Evolutionary conservation across 352 stramenopile species (phyloP).

Genomic region (Phytophthora tubulina): DNA sequence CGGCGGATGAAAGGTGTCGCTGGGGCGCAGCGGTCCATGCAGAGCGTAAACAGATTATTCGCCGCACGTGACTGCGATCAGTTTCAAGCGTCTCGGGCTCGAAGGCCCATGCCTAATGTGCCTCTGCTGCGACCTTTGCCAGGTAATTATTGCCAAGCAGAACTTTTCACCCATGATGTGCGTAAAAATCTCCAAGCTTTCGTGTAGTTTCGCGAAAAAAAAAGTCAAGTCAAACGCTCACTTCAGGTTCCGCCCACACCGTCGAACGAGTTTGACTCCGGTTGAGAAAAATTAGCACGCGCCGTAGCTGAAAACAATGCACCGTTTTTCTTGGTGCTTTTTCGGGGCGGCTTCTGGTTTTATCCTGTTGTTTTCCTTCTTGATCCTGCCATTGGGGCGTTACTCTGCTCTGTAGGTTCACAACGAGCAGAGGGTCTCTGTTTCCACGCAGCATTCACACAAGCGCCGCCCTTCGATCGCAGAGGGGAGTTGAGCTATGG

Average conservation of each 20-base stretch:
- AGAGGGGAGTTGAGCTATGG: conserved; percentile 44
- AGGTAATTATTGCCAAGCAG: neutral
- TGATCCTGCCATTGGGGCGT: conserved; percentile 26
- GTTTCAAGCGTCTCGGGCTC: conserved; percentile 27
- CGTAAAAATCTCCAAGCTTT: conserved; percentile 1
- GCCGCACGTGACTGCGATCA: conserved; percentile 19
- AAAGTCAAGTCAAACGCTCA: conserved; percentile 17
- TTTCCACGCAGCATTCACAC: conserved; percentile 33
- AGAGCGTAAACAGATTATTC: conserved; percentile 44
- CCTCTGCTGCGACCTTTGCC: neutral
- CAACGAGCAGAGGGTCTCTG: conserved; percentile 18
- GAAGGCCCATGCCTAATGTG: conserved; percentile 6
- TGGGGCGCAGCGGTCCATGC: neutral
- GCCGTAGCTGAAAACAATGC: conserved; percentile 12
- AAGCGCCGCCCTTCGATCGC: conserved; percentile 44
- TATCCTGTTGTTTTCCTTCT: conserved; percentile 25
- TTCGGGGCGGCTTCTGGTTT: conserved; percentile 29
- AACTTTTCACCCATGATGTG: conserved; percentile 8
- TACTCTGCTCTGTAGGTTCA: conserved; percentile 35
- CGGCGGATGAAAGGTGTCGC: conserved; percentile 13
- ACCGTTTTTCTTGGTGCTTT: conserved; percentile 35
- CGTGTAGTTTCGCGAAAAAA: conserved; percentile 20
- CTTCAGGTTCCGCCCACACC: conserved; percentile 1
- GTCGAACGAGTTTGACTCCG: neutral
- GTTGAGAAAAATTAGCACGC: conserved; percentile 24